phyloP scores from a whole-genome alignment of 805 yeast genomes.

The Maudiozyma saulgeensis region DNA sequence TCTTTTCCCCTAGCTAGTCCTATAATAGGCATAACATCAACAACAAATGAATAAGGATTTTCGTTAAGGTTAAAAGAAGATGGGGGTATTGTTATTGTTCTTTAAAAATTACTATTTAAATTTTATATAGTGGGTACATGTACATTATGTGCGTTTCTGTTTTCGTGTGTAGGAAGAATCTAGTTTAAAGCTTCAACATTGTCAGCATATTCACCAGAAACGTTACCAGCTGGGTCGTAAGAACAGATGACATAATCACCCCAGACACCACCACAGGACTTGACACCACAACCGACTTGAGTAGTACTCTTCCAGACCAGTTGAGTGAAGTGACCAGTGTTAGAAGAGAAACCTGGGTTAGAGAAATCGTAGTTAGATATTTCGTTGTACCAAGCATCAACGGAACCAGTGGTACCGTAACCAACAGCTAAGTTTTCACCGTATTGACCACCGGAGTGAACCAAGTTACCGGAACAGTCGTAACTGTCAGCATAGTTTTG shows the following conservation, averaged over 20 bases:
- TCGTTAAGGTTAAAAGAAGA: too few relatives aligned
- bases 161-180: neutral
- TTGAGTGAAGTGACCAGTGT: conserved; percentile 63
- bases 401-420: conserved; percentile 35
- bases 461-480: conserved; percentile 47
- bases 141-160: too few relatives aligned
- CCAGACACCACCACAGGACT: conserved; percentile 44
- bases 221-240: conserved; percentile 67
- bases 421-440: conserved; percentile 79
- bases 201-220: conserved; percentile 14
- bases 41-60: neutral
- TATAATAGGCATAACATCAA: neutral
- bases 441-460: conserved; percentile 48
- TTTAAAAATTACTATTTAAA: neutral
- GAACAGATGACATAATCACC: conserved; percentile 64
- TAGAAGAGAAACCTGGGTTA: conserved; percentile 41
- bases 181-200: conserved; percentile 9
- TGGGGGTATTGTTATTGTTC: too few relatives aligned
- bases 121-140: too few relatives aligned
- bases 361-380: conserved; percentile 45
- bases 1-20: neutral
- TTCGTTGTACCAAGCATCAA: conserved; percentile 70
- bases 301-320: conserved; percentile 56
- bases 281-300: conserved; percentile 60
- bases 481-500: conserved; percentile 39